Conservation (phyloP, 1,284 basidiomycete genomes). For the Clitocybe nebularis region DNA sequence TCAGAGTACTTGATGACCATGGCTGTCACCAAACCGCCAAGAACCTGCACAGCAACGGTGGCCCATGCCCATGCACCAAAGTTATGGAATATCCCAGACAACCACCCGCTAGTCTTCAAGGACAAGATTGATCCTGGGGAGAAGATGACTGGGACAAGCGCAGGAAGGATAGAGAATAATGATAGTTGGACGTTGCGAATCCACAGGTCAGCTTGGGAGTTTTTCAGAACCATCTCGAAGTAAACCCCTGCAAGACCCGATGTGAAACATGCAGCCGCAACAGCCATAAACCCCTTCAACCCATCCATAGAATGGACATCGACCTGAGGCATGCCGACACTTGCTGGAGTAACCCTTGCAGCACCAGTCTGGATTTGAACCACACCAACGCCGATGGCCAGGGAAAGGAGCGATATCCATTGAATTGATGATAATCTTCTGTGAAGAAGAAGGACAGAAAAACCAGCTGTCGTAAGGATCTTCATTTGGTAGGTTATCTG, state of each 20-base stretch:
- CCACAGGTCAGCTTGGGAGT: conserved; percentile 87
- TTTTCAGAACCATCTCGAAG: conserved; percentile 97
- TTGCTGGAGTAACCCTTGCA: conserved; percentile 19
- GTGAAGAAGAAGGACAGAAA: conserved; percentile 87
- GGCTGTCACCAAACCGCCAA: conserved; percentile 89
- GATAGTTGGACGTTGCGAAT: conserved; percentile 96
- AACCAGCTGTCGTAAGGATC: conserved; percentile 94
- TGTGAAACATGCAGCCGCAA: conserved; percentile 89
- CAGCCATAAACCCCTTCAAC: conserved; percentile 82
- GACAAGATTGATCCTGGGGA: conserved; percentile 32
- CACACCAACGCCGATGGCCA: conserved; percentile 89
- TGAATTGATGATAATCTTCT: conserved; percentile 73
- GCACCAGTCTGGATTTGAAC: conserved; percentile 82
- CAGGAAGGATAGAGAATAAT: conserved; percentile 89
- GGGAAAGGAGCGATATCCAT: conserved; percentile 81
- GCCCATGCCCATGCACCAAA: conserved; percentile 92
- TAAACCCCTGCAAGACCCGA: conserved; percentile 98
- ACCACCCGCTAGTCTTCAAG: conserved; percentile 20
- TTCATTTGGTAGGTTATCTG: conserved; percentile 97
- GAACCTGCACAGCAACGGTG: conserved; percentile 84
- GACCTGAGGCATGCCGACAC: conserved; percentile 27
- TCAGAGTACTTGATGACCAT: conserved; percentile 84
- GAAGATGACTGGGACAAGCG: conserved; percentile 80
- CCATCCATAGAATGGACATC: conserved; percentile 66
- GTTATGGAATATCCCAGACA: conserved; percentile 59